Base-by-base conservation (phyloP, 805 yeast species). In the Metschnikowia henanensis region DNA sequence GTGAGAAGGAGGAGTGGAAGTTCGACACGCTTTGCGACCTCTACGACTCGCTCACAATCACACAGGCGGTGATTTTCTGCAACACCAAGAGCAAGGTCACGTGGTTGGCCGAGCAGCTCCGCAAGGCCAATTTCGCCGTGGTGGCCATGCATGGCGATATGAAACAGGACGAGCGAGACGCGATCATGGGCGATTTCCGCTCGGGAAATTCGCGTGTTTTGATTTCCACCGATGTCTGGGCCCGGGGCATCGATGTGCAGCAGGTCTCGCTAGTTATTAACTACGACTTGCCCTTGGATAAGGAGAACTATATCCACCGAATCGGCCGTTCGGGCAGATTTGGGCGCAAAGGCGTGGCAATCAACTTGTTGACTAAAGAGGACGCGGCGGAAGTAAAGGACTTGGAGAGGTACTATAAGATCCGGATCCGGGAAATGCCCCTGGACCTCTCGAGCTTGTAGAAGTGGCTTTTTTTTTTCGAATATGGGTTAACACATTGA, bases 261-360 rank as follows among this genome's bases (percentile, higher is more conserved):
- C 98, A 92, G 65, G 97, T 92, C 37, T 91, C 97, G 10, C 72
- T 92, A 55, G 99, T 92, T 48, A 88, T 92, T 61, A 92, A 92
- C 78, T 92, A 87, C 72, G 99, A 92, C 69, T 73, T 92, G 66
- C 98, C 99, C 44, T 68, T 80, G 52, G 90, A 94, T 77, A 83
- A 84, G 64, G 98, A 92, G 70, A 92, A 92, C 78, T 92, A 92
- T 69, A 84, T 92, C 62, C 99, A 92, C 76, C 81, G 99, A 72
- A 92, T 92, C 56, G 99, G 99, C 68, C 84, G 99, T 70, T 90
- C 96, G 56, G 99, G 98, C 53, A 83, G 99, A 66, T 92, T 92
- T 75, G 99, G 99, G 58, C 83, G 99, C 72, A 92, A 91, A 76
- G 99, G 96, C 76, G 95, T 87, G 60, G 97, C 99, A 46, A 88